Evolutionary conservation across 345 rosid genomes (phyloP), one percentile per base, ranked within the genome.

Genomic region (Hypericum androsaemum): DNA sequence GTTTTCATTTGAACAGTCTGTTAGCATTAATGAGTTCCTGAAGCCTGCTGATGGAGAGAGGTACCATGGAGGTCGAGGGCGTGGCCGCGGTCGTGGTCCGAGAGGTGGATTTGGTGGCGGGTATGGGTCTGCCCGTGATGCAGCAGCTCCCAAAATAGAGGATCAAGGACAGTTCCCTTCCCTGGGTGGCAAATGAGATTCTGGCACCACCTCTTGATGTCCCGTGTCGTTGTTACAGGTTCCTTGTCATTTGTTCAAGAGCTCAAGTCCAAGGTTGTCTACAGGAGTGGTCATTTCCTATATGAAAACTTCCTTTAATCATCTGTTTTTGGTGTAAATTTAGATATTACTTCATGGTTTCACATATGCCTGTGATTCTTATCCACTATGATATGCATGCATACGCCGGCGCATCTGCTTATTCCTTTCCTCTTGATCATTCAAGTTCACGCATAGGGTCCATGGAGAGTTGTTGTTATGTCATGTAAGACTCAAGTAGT

Each of bases 41-140:
- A 94, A 88, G 80, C 99, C 99, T 48, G 89, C 88, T 47, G 97
- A 80, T 35, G 92, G 95, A 32, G 89, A 75, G 78, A 80, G 67
- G 60, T 64, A 51, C 77, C 64, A 68, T 0, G 69, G 75, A 5
- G 81, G 89, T 14, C 80, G 95, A 0, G 89, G 95, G 0, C 68
- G 82, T 50, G 85, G 76, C 17, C 84, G 95, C 43, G 88, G 89
- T 38, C 85, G 92, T 5, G 86, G 84, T 35, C 22, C 71, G 40
- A 77, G 86, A 49, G 86, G 86, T 61, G 92, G 84, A 52, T 67
- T 40, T 57, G 70, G 64, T 22, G 80, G 72, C 12, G 62, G 65
- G 44, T 12, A 16, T 22, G 32, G 32, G 32, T 22, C 32, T 17
- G 40, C 53, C 32, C 61, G 62, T 14, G 64, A 57, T 62, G 73